phyloP scores from a whole-genome alignment of 495 filamentous ascomycete genomes.

The Penicillium macrosclerotiorum region DNA sequence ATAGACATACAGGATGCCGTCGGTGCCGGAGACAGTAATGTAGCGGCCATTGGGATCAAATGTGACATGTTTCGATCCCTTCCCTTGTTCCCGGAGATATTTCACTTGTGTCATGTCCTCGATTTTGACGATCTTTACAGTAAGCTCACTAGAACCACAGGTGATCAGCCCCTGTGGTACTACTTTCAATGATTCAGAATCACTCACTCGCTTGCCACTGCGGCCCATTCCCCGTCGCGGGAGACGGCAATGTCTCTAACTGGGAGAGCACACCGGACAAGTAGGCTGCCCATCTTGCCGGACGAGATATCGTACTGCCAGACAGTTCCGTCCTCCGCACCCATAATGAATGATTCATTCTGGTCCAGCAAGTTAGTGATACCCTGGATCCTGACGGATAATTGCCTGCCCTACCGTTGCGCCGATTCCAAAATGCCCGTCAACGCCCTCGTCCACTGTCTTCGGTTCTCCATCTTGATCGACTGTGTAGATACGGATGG shows the following conservation, averaged over 20 bases:
- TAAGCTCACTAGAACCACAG: slow-evolving; percentile 60
- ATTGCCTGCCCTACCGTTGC: slow-evolving; percentile 56
- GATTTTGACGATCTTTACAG: slow-evolving; percentile 81
- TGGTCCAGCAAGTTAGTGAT: slow-evolving; percentile 1
- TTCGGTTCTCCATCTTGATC: slow-evolving; percentile 86
- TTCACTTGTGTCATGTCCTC: slow-evolving; percentile 71
- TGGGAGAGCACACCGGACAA: slow-evolving; percentile 78
- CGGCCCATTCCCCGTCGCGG: slow-evolving; percentile 80
- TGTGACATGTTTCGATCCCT: slow-evolving; percentile 82
- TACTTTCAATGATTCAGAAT: not conserved
- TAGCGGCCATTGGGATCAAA: slow-evolving; percentile 81
- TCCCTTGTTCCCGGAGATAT: slow-evolving; percentile 75
- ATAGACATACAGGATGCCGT: slow-evolving; percentile 87
- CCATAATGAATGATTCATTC: slow-evolving; percentile 81
- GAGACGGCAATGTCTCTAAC: slow-evolving; percentile 84
- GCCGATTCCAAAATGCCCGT: slow-evolving; percentile 73
- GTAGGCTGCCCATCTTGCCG: slow-evolving; percentile 74
- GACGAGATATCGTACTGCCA: slow-evolving; percentile 76
- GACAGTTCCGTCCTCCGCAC: slow-evolving; percentile 91
- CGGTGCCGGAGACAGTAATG: slow-evolving; percentile 78
- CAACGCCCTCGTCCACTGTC: slow-evolving; percentile 84
- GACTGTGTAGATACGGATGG: slow-evolving; percentile 84
- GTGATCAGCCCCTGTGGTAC: slow-evolving; percentile 9
- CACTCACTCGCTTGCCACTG: slow-evolving; percentile 87
- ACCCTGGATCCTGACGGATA: too few relatives aligned